Evolutionary conservation across 257 asterid genomes (phyloP).

Genomic region (Solanum corneliomulleri): DNA sequence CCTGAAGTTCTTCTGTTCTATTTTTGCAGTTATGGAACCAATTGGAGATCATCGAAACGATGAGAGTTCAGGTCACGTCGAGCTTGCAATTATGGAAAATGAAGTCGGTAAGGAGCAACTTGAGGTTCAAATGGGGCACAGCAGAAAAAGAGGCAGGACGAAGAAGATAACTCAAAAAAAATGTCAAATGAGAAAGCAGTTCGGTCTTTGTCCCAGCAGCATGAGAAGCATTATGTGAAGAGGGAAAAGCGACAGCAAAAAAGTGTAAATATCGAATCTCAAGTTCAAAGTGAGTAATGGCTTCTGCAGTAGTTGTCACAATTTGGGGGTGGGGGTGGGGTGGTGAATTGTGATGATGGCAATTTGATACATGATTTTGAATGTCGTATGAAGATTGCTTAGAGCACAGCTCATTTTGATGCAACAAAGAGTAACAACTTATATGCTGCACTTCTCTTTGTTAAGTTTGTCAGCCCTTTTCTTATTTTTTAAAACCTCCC

Average conservation of each 20-base stretch:
- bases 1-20: slow-evolving; percentile 3
- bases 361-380: not conserved
- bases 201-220: slow-evolving; percentile 17
- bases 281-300: slow-evolving; percentile 24
- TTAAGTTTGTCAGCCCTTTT: not conserved
- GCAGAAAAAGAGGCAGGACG: slow-evolving; percentile 7
- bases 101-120: slow-evolving; percentile 6
- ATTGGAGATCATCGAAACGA: slow-evolving; percentile 7
- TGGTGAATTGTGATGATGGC: not conserved
- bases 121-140: slow-evolving; percentile 7
- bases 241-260: slow-evolving; percentile 27
- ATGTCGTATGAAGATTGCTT: not conserved
- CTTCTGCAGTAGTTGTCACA: not conserved
- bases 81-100: not conserved
- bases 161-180: not conserved
- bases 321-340: not conserved
- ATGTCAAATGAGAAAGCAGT: slow-evolving; percentile 12
- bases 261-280: slow-evolving; percentile 12
- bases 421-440: not conserved
- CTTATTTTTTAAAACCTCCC: not conserved
- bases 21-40: not conserved
- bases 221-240: slow-evolving; percentile 17
- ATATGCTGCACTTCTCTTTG: not conserved
- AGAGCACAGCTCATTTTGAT: not conserved
- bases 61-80: slow-evolving; percentile 9